Percentiles rank a stretch among this genome's conserved stretches.
Evolutionary conservation across 2,329 filamentous ascomycete genomes (phyloP).

Genomic region (Penicillium polonicum): DNA sequence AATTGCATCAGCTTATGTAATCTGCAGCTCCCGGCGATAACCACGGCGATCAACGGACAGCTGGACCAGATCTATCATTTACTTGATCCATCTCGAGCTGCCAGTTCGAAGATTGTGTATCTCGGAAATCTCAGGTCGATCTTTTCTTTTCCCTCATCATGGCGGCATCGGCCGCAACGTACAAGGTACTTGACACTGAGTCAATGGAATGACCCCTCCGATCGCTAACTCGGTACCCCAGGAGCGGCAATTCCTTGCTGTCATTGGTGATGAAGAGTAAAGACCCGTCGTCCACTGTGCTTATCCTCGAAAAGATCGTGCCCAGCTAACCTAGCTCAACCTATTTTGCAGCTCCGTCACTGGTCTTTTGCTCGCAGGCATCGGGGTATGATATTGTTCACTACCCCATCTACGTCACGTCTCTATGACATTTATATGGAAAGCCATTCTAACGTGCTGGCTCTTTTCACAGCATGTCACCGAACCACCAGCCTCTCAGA

Average conservation of each 20-base stretch:
- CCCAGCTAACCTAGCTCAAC: constrained; percentile 18
- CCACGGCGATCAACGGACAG: constrained; percentile 18
- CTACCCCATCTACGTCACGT: background rate
- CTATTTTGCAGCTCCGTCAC: constrained; percentile 76
- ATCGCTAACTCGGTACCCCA: constrained; percentile 37
- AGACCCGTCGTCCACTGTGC: background rate
- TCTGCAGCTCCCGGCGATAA: constrained; percentile 21
- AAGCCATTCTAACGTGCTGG: constrained; percentile 4
- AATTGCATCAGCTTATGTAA: constrained; percentile 26
- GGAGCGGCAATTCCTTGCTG: constrained; percentile 92
- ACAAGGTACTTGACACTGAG: constrained; percentile 48
- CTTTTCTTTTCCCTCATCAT: constrained; percentile 42
- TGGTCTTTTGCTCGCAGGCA: constrained; percentile 88
- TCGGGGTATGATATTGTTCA: constrained; percentile 67
- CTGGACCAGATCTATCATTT: constrained; percentile 5
- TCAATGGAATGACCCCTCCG: constrained; percentile 45
- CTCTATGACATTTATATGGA: background rate
- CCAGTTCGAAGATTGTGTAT: background rate
- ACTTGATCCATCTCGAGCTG: constrained; percentile 2
- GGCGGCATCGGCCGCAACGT: constrained; percentile 58
- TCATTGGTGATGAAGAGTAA: constrained; percentile 89
- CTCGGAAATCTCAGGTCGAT: background rate
- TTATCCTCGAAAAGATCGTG: background rate
- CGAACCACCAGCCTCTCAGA: constrained; percentile 79
- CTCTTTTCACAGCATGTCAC: constrained; percentile 72